These are phyloP conservation scores for Penicillium glabrum DNA, from an alignment of 2,329 filamentous ascomycete species.

Conservation along the genomic window DNA sequence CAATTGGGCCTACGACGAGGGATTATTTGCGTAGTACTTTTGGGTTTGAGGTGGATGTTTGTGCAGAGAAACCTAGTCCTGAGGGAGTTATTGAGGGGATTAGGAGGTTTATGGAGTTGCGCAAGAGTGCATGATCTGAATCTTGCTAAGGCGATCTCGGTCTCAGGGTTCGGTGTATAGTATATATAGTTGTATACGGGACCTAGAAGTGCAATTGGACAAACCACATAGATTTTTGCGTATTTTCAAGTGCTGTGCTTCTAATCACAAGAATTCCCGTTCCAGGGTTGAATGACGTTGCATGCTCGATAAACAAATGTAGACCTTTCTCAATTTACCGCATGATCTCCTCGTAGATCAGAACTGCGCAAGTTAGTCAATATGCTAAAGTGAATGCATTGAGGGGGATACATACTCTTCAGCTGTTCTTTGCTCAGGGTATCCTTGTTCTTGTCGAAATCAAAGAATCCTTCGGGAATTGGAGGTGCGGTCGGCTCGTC, in stretches of 20 bases:
- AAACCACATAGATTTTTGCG: neutral
- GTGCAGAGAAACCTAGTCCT: conserved; percentile 76
- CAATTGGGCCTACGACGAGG: conserved; percentile 90
- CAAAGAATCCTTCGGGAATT: conserved; percentile 98
- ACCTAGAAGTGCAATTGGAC: neutral
- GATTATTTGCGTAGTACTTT: conserved; percentile 60
- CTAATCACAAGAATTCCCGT: neutral
- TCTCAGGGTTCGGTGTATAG: neutral
- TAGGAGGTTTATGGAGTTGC: conserved; percentile 42
- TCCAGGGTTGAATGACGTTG: conserved; percentile 4
- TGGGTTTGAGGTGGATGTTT: conserved; percentile 54
- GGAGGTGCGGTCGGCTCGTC: conserved; percentile 96
- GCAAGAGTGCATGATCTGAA: neutral
- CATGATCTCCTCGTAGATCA: conserved; percentile 98
- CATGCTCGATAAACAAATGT: conserved; percentile 12
- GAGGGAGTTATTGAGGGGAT: conserved; percentile 75
- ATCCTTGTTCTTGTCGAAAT: conserved; percentile 99
- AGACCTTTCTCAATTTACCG: conserved; percentile 45
- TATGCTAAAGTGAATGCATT: neutral
- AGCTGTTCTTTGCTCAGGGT: conserved; percentile 96
- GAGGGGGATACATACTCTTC: conserved; percentile 61
- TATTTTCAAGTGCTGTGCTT: conserved; percentile 1
- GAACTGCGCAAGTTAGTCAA: conserved; percentile 46
- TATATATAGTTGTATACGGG: neutral
- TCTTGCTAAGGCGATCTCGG: neutral